Conservation (phyloP, 148 eudicot genomes). For the Talinum fruticosum region DNA sequence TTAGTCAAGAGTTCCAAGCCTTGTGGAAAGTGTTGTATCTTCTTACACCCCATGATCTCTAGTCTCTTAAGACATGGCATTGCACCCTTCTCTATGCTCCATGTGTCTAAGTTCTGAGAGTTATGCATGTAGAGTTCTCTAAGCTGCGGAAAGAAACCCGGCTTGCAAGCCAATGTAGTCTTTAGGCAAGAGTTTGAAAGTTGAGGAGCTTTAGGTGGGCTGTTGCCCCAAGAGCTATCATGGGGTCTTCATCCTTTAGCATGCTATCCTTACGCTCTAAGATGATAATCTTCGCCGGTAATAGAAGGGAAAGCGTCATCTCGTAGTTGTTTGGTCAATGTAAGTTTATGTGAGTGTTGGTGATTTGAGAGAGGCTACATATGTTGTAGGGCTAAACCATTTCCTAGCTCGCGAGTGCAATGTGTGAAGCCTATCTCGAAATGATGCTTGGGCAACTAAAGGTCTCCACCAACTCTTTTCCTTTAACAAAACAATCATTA, state of each 20-base stretch:
- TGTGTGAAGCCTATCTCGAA: constrained; percentile 12
- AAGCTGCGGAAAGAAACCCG: constrained; percentile 20
- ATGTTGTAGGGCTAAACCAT: background rate
- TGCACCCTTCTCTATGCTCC: constrained; percentile 20
- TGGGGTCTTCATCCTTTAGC: constrained; percentile 12
- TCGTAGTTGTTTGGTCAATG: constrained; percentile 6
- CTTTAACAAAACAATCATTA: constrained; percentile 13
- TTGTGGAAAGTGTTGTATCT: constrained; percentile 6
- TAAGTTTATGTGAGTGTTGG: constrained; percentile 18
- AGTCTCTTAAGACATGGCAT: constrained; percentile 22
- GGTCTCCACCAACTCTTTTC: constrained; percentile 1
- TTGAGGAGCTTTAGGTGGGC: constrained; percentile 23
- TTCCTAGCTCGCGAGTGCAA: constrained; percentile 11
- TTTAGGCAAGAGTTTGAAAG: constrained; percentile 11
- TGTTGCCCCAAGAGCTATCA: constrained; percentile 15
- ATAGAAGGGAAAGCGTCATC: constrained; percentile 5
- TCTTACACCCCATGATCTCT: constrained; percentile 8
- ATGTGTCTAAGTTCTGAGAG: background rate
- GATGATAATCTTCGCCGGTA: constrained; percentile 19
- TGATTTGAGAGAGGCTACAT: constrained; percentile 13
- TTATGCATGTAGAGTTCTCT: constrained; percentile 15
- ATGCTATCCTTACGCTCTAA: constrained; percentile 18
- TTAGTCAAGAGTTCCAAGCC: constrained; percentile 14
- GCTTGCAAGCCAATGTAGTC: background rate
- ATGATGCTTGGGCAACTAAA: constrained; percentile 19